Evolutionary conservation across 1,284 basidiomycete genomes (phyloP).

Genomic region (Afroboletus lepidellus): DNA sequence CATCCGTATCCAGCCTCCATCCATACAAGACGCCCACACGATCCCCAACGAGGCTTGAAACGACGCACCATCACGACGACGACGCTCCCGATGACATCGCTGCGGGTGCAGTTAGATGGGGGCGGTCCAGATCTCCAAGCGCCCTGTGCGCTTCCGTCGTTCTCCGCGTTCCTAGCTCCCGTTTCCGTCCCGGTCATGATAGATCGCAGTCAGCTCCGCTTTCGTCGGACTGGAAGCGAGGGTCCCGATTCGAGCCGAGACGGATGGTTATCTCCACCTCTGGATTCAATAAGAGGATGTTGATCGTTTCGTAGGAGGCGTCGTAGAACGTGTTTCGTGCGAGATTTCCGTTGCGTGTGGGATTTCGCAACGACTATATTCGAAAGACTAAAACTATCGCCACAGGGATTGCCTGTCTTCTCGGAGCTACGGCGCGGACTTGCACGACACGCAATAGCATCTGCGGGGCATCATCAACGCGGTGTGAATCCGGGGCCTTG

Average conservation of each 20-base stretch:
- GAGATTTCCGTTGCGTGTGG: neutral
- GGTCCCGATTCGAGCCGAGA: neutral
- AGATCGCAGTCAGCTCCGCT: neutral
- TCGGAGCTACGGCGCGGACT: neutral
- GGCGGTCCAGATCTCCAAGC: neutral
- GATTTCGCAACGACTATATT: neutral
- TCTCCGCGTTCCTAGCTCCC: neutral
- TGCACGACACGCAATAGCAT: neutral
- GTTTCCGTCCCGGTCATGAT: conserved; percentile 1
- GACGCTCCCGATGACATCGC: conserved; percentile 26
- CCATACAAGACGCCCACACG: too few species aligned
- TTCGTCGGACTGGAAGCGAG: neutral
- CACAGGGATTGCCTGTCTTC: neutral
- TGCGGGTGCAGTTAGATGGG: conserved; percentile 9
- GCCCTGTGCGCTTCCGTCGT: neutral
- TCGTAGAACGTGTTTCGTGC: too few species aligned
- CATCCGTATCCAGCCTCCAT: too few species aligned
- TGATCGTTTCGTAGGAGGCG: too few species aligned
- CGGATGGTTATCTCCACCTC: too few species aligned
- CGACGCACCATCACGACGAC: conserved; percentile 49
- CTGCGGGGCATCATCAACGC: neutral
- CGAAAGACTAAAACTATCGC: too few species aligned
- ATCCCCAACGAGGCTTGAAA: too few species aligned
- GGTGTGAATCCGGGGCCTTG: neutral
- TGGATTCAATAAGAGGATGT: too few species aligned